Conservation (phyloP, 352 stramenopile species). For the Pythium insidiosum region DNA sequence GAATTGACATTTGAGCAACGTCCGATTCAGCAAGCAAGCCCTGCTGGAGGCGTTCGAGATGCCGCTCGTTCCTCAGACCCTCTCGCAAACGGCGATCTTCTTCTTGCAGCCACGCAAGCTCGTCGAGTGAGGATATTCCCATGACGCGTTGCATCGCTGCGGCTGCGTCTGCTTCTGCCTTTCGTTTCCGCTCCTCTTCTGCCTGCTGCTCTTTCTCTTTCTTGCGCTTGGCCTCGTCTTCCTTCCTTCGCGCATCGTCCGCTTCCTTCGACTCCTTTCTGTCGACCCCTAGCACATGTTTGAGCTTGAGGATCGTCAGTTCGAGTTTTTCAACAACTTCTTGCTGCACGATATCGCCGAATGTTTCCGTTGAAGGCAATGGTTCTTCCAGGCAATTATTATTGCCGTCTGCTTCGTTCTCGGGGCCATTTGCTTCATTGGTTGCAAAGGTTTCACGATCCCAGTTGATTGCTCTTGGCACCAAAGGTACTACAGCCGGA, state of each 20-base stretch:
- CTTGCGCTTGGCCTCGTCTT: neutral
- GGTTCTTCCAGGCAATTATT: neutral
- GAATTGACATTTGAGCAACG: neutral
- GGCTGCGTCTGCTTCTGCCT: conserved; percentile 23
- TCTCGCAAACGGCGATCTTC: conserved; percentile 12
- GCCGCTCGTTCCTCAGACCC: neutral
- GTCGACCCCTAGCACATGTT: conserved; percentile 39
- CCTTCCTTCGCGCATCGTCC: conserved; percentile 6
- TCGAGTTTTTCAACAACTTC: conserved; percentile 50
- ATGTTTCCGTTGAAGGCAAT: conserved; percentile 1
- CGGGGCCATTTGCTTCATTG: neutral
- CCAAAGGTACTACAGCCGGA: too few species aligned
- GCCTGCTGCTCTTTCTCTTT: conserved; percentile 14
- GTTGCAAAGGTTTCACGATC: conserved; percentile 12
- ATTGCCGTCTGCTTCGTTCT: neutral
- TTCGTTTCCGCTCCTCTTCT: conserved; percentile 14
- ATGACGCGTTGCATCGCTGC: conserved; percentile 35
- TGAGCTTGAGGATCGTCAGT: conserved; percentile 57
- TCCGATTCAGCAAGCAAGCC: neutral
- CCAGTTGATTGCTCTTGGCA: conserved; percentile 14
- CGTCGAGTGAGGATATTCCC: conserved; percentile 34
- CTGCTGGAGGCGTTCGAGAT: conserved; percentile 1
- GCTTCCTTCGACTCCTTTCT: conserved; percentile 36
- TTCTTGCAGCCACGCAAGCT: conserved; percentile 29
- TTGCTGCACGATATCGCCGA: conserved; percentile 29